These are phyloP conservation scores for Pleoardoris graminearum DNA, from an alignment of 2,329 filamentous ascomycete genomes.

Conservation along the genomic window DNA sequence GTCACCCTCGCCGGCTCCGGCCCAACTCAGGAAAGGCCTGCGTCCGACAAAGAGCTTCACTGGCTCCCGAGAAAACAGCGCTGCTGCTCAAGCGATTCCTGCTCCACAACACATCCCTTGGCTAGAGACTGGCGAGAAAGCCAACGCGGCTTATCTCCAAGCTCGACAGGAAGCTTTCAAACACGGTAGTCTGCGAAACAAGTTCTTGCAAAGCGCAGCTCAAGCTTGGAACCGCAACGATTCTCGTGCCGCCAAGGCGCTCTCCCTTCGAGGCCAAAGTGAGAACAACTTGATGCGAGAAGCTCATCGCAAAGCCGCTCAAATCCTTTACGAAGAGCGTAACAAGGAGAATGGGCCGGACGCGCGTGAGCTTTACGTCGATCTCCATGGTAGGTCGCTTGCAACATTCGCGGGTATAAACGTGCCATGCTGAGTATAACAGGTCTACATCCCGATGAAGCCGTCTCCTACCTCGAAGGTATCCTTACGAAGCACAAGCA, in stretches of 20 bases:
- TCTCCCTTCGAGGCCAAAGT: slow-evolving; percentile 90
- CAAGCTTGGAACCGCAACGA: slow-evolving; percentile 99
- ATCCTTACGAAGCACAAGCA: slow-evolving; percentile 83
- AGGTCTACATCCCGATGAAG: slow-evolving; percentile 95
- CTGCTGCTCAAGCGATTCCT: slow-evolving; percentile 79
- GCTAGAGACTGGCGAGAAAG: slow-evolving; percentile 88
- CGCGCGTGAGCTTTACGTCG: slow-evolving; percentile 81
- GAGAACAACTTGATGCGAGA: slow-evolving; percentile 98
- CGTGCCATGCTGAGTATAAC: slow-evolving; percentile 11
- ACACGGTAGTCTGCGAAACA: slow-evolving; percentile 93
- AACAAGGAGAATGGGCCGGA: slow-evolving; percentile 67
- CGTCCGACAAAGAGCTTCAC: slow-evolving; percentile 69
- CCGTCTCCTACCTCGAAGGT: slow-evolving; percentile 88
- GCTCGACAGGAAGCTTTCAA: slow-evolving; percentile 95
- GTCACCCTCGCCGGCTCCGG: slow-evolving; percentile 79
- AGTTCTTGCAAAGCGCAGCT: slow-evolving; percentile 94
- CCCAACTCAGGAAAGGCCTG: slow-evolving; percentile 61
- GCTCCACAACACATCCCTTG: slow-evolving; percentile 92
- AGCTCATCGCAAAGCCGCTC: slow-evolving; percentile 90
- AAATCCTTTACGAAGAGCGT: slow-evolving; percentile 88
- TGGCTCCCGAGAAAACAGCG: slow-evolving; percentile 74
- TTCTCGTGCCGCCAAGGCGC: slow-evolving; percentile 89
- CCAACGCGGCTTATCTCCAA: slow-evolving; percentile 93
- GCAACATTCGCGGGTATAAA: not conserved
- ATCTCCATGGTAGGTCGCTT: slow-evolving; percentile 69